A percentile compares a stretch with the other conserved stretches of the same genome.
phyloP scores from a whole-genome alignment of 139 green algal genomes.

The Chlorella sorokiniana region DNA sequence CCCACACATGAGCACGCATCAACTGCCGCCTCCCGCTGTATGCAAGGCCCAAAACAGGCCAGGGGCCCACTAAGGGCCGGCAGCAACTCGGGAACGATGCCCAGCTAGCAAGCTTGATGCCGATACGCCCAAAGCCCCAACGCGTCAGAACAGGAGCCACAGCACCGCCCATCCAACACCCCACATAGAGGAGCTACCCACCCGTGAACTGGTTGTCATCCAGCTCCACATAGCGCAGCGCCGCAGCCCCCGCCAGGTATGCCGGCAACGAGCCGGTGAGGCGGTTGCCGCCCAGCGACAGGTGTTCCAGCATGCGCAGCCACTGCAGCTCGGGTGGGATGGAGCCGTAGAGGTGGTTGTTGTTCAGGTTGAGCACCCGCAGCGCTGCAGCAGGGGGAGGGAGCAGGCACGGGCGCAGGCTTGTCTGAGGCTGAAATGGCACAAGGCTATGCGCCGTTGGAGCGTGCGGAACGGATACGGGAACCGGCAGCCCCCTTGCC shows the following conservation, averaged over 20 bases:
- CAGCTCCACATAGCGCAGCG: constrained; percentile 19
- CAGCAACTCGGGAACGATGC: no score
- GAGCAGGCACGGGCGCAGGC: no score
- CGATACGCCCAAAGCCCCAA: no score
- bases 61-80: no score
- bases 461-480: background rate
- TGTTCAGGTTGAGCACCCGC: constrained; percentile 42
- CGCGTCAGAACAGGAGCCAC: no score
- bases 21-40: no score
- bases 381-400: constrained; percentile 14
- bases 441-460: background rate
- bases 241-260: background rate
- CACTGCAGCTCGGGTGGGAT: constrained; percentile 30
- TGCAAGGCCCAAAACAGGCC: no score
- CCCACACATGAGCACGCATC: no score
- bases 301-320: constrained; percentile 36
- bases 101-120: no score
- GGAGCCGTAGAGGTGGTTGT: constrained; percentile 40
- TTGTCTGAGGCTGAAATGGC: no score
- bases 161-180: no score
- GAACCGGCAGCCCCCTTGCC: no score
- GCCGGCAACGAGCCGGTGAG: constrained; percentile 39
- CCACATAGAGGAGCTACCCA: background rate
- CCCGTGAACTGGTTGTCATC: constrained; percentile 42
- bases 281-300: constrained; percentile 46